Evolutionary conservation across 2,329 filamentous ascomycete species (phyloP), one percentile per base, ranked within the genome.

Genomic region (Pestalotiopsis sp.): DNA sequence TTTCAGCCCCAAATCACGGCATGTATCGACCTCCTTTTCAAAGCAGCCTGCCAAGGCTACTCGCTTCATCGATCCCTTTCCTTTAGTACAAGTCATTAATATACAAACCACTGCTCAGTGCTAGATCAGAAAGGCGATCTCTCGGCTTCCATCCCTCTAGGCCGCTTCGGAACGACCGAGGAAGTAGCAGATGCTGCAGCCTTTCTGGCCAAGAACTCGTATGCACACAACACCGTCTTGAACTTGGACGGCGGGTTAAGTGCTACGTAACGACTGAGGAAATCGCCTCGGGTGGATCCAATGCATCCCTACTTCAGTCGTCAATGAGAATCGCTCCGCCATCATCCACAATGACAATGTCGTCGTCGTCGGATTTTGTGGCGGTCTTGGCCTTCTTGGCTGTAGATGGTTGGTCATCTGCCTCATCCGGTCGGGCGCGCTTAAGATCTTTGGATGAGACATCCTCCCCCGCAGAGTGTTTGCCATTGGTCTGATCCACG

Each of bases 231-330:
- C 73, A 96, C 93, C 78, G 86, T 95, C 65, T 84, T 97, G 65
- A 96, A 95, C 78, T 84, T 97, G 36, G 94, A 97, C 79, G 94
- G 94, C 17, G 94, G 94, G 1, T 79, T 97, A 73, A 94, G 92
- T 78, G 92, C 92, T 65, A 80, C 80, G 74, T 92, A 67, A 66
- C 31, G 68, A 66, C 41, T 7, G 23, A 9, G 25, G 13, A n/a
- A 25, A 14, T 57, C 36, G 25, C 27, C 59, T n/a, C 38, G 12
- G 27, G 25, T 62, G 7, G 38, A 40, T 40, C 20, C 27, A 38
- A 45, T 68, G 64, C 61, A 73, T 68, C 68, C 70, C 85, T 78
- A 89, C 73, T 89, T 86, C 59, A 62, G 58, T 66, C 65, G 77
- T 91, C 87, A 76, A 94, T 93, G 69, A 92, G 75, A 73, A 93